Conservation (phyloP, 169 alveolate genomes). For the Plasmodium gonderi region DNA sequence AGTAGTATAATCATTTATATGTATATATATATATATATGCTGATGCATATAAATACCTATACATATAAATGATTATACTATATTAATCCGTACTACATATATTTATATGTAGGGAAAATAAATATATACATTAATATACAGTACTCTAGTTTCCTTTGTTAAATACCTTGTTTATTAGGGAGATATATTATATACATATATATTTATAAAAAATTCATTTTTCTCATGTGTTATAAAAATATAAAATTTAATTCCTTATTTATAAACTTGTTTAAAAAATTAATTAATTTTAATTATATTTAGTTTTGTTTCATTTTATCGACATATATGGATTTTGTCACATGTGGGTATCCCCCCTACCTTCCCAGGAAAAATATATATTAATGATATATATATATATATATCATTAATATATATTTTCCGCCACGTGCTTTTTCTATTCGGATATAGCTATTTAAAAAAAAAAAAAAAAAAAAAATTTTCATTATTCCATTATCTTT, state of each 20-base stretch:
- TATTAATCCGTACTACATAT: background rate
- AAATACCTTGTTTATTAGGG: background rate
- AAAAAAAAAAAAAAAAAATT: too few species aligned
- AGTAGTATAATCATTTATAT: background rate
- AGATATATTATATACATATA: background rate
- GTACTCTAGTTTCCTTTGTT: background rate
- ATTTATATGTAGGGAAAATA: background rate
- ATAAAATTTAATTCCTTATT: background rate
- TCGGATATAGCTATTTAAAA: background rate
- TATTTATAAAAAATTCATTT: too few species aligned
- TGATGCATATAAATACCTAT: background rate
- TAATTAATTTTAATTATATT: background rate
- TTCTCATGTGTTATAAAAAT: background rate
- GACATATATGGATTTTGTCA: background rate
- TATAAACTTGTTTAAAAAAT: background rate
- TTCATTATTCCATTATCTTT: too few species aligned
- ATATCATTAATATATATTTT: too few species aligned
- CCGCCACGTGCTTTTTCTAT: background rate
- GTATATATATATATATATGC: background rate
- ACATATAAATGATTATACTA: background rate
- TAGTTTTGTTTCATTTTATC: background rate
- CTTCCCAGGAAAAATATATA: too few species aligned
- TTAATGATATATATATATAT: too few species aligned
- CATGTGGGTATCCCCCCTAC: too few species aligned
- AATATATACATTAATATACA: too few species aligned